A percentile compares a stretch with the other conserved stretches of the same genome.
These are phyloP conservation scores for Linnemannia elongata DNA, from an alignment of 192 early-diverging fungal genomes.

Conservation along the genomic window DNA sequence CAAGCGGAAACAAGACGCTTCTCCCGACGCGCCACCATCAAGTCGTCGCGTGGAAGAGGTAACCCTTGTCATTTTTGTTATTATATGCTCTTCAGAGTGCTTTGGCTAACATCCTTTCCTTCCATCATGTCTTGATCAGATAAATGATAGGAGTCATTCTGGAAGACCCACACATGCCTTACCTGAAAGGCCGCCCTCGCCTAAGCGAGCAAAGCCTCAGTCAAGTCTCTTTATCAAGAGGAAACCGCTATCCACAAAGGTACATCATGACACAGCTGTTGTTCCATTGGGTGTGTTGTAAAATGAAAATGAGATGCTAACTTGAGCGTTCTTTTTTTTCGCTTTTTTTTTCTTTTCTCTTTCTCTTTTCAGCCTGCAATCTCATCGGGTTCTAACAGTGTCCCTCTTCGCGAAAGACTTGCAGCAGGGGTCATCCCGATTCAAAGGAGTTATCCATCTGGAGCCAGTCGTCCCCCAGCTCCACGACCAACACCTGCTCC, in stretches of 20 bases:
- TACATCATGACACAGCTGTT: neutral
- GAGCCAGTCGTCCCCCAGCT: neutral
- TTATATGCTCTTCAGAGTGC: neutral
- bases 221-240: conserved; percentile 47
- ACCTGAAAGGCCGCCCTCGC: conserved; percentile 28
- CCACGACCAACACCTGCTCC: neutral
- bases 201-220: conserved; percentile 21
- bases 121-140: neutral
- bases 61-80: neutral
- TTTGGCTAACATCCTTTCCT: neutral
- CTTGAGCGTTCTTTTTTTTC: too few relatives aligned
- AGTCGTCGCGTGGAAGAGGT: neutral
- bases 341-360: neutral
- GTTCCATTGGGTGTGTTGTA: neutral
- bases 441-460: conserved; percentile 35
- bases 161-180: neutral
- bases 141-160: neutral
- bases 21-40: neutral
- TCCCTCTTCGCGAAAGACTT: conserved; percentile 40
- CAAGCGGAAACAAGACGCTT: conserved; percentile 11
- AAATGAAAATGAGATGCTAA: neutral
- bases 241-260: conserved; percentile 31
- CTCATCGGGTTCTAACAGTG: neutral
- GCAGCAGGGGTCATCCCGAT: conserved; percentile 40
- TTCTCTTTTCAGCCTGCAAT: neutral